Base-by-base conservation (phyloP, 495 filamentous ascomycete genomes). In the Penicillium diatomitis region DNA sequence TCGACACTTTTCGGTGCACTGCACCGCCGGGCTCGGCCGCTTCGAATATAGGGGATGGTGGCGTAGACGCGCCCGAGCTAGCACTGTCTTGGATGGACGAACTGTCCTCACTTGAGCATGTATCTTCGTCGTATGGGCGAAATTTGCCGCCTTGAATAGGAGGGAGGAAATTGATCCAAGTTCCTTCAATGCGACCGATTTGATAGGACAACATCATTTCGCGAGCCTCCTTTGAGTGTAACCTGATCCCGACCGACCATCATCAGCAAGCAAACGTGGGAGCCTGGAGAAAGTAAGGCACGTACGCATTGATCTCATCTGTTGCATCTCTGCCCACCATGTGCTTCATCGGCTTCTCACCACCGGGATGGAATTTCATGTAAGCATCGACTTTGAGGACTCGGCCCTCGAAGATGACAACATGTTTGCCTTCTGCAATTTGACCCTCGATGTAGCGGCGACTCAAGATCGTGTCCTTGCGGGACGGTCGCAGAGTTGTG, bases 301-400 rank as follows among this genome's bases (percentile, higher is more conserved):
- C 88, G 48, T 77, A 96, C 88, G 80, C 84, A 66, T 86, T 89
- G 58, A 96, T 84, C 68, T 97, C 92, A 66, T 96, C 89, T 11
- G 92, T 96, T 35, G 88, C 94, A 82, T 98, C 92, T 68, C 88
- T 79, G 44, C 92, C 92, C 44, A 98, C 83, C 89, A 97, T 91
- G 63, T 98, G 92, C 66, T 79, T 72, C 52, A 98, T 95, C 27
- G 94, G 78, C 67, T 88, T 95, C 57, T 90, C 86, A 41, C 92
- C 92, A 47, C 92, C 92, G 10, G 92, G 92, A 59, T 98, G 92
- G 60, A 82, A 97, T 44, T 78, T 77, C 32, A 91, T 72, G 86
- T 87, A 98, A 31, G 85, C 75, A 65, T 98, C 91, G 2, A 86
- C 81, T 69, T 87, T 92, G 48, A 97, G 67, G 5, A 95, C 90